Evolutionary conservation across 2,329 filamentous ascomycete species (phyloP).

Genomic region (Chaetomium sp.): DNA sequence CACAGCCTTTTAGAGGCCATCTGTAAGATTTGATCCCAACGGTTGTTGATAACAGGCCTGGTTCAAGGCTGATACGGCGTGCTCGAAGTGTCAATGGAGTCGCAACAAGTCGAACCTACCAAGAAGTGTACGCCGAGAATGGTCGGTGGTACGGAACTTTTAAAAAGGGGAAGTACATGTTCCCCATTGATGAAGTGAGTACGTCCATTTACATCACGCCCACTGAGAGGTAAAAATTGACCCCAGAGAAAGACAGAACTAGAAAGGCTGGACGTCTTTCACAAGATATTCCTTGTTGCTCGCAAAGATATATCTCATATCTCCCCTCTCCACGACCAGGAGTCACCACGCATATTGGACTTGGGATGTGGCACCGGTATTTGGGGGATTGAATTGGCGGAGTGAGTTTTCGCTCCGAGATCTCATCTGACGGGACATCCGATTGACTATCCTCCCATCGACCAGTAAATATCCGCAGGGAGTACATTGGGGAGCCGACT

Average conservation of each 20-base stretch:
- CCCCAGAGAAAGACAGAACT: slow-evolving; percentile 53
- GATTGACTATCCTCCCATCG: background rate
- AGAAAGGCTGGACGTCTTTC: slow-evolving; percentile 74
- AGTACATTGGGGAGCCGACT: slow-evolving; percentile 55
- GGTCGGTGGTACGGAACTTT: slow-evolving; percentile 64
- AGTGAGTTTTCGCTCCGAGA: slow-evolving; percentile 44
- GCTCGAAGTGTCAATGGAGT: background rate
- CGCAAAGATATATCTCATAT: slow-evolving; percentile 40
- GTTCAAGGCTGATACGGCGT: background rate
- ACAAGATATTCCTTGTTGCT: slow-evolving; percentile 66
- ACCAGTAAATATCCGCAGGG: slow-evolving; percentile 37
- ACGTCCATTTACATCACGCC: background rate
- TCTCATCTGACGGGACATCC: too few relatives aligned
- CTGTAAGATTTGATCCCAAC: slow-evolving; percentile 6
- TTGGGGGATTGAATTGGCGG: slow-evolving; percentile 82
- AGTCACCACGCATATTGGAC: slow-evolving; percentile 44
- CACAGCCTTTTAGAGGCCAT: slow-evolving; percentile 7
- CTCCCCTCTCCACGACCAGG: slow-evolving; percentile 27
- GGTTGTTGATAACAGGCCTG: background rate
- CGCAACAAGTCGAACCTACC: background rate
- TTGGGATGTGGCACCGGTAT: slow-evolving; percentile 85
- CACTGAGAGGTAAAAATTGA: slow-evolving; percentile 12
- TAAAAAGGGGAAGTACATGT: slow-evolving; percentile 63
- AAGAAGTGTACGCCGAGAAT: slow-evolving; percentile 50
- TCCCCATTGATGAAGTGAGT: slow-evolving; percentile 68